Percentiles rank a stretch among this genome's conserved stretches.
phyloP scores from a whole-genome alignment of 306 rosid genomes.

The Ammopiptanthus mongolicus region DNA sequence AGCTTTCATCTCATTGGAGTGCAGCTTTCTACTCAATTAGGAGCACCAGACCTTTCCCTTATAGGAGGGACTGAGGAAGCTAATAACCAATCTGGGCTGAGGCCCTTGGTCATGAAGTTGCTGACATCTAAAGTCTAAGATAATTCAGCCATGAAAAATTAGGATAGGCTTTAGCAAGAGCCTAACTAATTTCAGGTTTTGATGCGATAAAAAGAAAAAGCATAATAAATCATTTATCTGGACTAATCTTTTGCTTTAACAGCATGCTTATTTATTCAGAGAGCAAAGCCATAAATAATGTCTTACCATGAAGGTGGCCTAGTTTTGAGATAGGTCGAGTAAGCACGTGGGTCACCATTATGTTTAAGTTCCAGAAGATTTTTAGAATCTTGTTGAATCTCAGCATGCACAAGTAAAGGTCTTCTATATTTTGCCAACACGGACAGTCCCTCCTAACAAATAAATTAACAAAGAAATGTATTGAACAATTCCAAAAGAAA shows the following conservation, averaged over 20 bases:
- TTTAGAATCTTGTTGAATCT: slow-evolving; percentile 52
- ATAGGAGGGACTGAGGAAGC: too few relatives aligned
- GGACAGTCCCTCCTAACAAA: slow-evolving; percentile 73
- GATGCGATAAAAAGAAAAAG: background rate
- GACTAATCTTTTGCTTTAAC: background rate
- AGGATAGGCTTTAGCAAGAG: background rate
- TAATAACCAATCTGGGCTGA: too few relatives aligned
- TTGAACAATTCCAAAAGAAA: slow-evolving; percentile 24
- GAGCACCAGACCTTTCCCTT: too few relatives aligned
- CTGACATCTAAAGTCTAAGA: background rate
- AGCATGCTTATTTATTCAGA: background rate
- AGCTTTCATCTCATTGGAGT: too few relatives aligned
- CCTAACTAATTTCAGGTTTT: background rate
- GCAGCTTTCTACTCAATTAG: too few relatives aligned
- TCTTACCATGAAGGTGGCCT: slow-evolving; percentile 88
- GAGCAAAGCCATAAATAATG: slow-evolving; percentile 8
- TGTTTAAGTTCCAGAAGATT: slow-evolving; percentile 33
- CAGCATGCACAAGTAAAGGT: slow-evolving; percentile 86
- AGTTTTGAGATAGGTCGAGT: slow-evolving; percentile 69
- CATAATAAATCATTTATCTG: background rate
- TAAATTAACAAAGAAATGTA: slow-evolving; percentile 20
- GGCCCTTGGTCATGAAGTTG: too few relatives aligned
- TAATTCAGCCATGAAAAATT: background rate
- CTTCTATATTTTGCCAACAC: slow-evolving; percentile 79
- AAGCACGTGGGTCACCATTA: slow-evolving; percentile 43